A percentile compares a stretch with the other conserved stretches of the same genome.
phyloP scores from a whole-genome alignment of 78 protist genomes.

The slime mould (Dictyostelium discoideum) region DNA sequence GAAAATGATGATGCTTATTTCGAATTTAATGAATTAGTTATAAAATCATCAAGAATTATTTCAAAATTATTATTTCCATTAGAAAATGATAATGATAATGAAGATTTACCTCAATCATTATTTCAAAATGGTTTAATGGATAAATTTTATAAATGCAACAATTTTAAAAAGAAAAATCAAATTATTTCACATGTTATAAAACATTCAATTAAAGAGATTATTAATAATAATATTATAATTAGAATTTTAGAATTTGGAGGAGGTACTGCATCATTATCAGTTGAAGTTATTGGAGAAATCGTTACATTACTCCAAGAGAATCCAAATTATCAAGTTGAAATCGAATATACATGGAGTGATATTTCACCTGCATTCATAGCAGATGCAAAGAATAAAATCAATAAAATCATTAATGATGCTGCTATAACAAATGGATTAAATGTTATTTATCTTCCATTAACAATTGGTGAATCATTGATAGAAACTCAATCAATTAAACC shows the following conservation, averaged over 20 bases:
- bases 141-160: not conserved
- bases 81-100: not conserved
- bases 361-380: conserved; percentile 4
- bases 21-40: not conserved
- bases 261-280: not conserved
- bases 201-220: not conserved
- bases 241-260: conserved; percentile 28
- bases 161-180: not conserved
- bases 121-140: not conserved
- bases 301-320: not conserved
- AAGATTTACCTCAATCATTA: not conserved
- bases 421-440: not conserved
- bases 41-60: not conserved
- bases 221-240: not conserved
- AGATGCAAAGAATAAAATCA: not conserved
- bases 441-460: not conserved
- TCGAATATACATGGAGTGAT: conserved; percentile 28
- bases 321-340: not conserved
- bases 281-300: not conserved
- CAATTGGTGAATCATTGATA: not conserved
- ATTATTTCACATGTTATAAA: not conserved
- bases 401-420: not conserved
- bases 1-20: not conserved
- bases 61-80: not conserved
- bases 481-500: not conserved